A percentile compares a stretch with the other conserved stretches of the same genome.
These are phyloP conservation scores for Daucus carota DNA, from an alignment of 129 eudicot genomes.

Conservation along the genomic window DNA sequence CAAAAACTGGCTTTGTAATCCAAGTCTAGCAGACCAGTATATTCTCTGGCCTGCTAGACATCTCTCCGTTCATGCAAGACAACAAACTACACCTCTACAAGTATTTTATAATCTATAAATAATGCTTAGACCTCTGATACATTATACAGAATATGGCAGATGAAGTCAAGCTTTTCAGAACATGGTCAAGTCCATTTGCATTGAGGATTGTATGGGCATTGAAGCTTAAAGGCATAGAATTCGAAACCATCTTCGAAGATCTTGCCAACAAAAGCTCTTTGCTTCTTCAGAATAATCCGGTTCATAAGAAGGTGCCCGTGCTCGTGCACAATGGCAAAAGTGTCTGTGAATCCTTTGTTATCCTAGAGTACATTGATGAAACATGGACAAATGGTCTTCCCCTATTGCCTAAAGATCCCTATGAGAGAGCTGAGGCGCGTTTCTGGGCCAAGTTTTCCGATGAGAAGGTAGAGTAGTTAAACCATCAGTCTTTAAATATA, in stretches of 20 bases:
- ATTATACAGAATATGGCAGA: conserved; percentile 24
- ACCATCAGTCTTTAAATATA: not conserved
- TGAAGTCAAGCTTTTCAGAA: conserved; percentile 58
- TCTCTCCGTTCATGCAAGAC: not conserved
- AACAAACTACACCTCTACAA: not conserved
- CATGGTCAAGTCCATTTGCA: conserved; percentile 66
- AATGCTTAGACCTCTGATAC: not conserved
- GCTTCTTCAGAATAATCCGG: conserved; percentile 44
- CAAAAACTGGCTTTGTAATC: not conserved
- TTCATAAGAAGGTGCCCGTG: conserved; percentile 50
- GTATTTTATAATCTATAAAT: not conserved
- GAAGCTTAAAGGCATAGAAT: conserved; percentile 41
- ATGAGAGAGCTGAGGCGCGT: conserved; percentile 47
- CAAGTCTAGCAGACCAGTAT: not conserved
- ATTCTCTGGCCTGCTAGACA: not conserved
- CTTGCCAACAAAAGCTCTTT: conserved; percentile 32
- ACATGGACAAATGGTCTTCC: conserved; percentile 38
- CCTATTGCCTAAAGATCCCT: conserved; percentile 46
- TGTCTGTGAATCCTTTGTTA: conserved; percentile 43
- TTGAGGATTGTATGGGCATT: conserved; percentile 53
- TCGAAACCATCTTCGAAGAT: conserved; percentile 42
- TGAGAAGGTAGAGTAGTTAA: conserved; percentile 36
- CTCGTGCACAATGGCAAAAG: conserved; percentile 54
- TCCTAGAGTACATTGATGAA: conserved; percentile 43
- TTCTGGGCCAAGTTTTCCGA: conserved; percentile 58